phyloP scores from a whole-genome alignment of 768 basidiomycete genomes.

The Gloeostereum incarnatum region DNA sequence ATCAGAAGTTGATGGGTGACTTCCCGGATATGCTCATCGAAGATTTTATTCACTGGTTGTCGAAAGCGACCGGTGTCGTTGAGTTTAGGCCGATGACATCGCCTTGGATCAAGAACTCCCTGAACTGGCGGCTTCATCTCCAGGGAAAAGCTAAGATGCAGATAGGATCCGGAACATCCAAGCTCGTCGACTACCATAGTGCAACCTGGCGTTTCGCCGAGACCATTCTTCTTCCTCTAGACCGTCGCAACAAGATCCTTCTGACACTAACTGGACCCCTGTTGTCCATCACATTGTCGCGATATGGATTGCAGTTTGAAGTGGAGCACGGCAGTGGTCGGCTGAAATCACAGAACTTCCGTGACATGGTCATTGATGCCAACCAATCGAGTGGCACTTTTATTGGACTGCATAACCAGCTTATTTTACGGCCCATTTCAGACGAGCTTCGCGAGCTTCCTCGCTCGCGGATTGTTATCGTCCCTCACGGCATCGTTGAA shows the following conservation, averaged over 20 bases:
- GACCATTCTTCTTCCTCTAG: not conserved
- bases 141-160: constrained; percentile 9
- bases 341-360: too few relatives aligned
- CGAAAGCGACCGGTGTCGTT: constrained; percentile 10
- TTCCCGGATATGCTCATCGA: constrained; percentile 19
- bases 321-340: too few relatives aligned
- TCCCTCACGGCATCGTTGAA: constrained; percentile 27
- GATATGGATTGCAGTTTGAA: too few relatives aligned
- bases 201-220: too few relatives aligned
- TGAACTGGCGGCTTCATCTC: constrained; percentile 20
- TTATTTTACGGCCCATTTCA: constrained; percentile 23
- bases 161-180: not conserved
- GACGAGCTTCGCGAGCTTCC: constrained; percentile 8
- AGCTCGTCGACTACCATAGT: constrained; percentile 17
- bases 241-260: not conserved
- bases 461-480: constrained; percentile 21
- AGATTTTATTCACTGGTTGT: constrained; percentile 24
- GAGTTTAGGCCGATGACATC: constrained; percentile 21
- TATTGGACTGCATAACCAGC: constrained; percentile 30
- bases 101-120: constrained; percentile 15
- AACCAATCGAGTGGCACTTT: constrained; percentile 33
- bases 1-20: constrained; percentile 14
- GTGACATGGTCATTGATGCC: constrained; percentile 29
- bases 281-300: too few relatives aligned
- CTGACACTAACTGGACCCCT: too few relatives aligned